Evolutionary conservation across 768 basidiomycete genomes (phyloP), one percentile per base, ranked within the genome.

Genomic region (Agaricus bisporus): DNA sequence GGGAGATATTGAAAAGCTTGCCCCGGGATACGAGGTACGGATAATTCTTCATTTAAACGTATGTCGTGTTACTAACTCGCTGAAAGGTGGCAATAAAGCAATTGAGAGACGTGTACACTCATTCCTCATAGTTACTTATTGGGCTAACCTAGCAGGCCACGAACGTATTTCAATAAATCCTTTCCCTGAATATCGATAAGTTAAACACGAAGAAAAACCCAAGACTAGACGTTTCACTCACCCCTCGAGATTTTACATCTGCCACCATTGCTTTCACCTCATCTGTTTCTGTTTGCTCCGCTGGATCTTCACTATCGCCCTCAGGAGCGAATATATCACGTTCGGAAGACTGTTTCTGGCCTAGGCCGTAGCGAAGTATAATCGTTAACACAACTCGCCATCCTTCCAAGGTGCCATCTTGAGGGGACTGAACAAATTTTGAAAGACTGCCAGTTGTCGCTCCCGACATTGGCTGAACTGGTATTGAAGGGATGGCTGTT

Each of bases 301-400:
- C 55, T 22, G 46, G 55, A 2, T 57, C 59, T 14, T 54, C 56
- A 15, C 14, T 26, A 43, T 58, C 56, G 7, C 43, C 56, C 14
- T 41, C 41, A 28, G 43, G 22, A 4, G 50, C 32, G 26, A 67
- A 59, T 37, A 65, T 61, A 53, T 60, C 62, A 26, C 66, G 65
- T 29, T 72, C 75, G 56, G 66, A 66, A 51, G 66, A 65, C 44
- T 79, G 79, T 56, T 81, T 76, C 60, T 83, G 79, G 8, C 78
- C 77, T 64, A 83, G 71, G 5, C 85, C 85, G 60, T 86, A 80
- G 20, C 89, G 78, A 48, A 83, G 66, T 15, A 89, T 72, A 20
- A 87, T 77, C 6, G 78, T 77, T 55, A 91, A 66, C n/a, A 88
- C 82, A 10, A 89, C 89, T 35, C 84, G 74, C 90, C 90, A 92